A percentile compares a stretch with the other conserved stretches of the same genome.
Conservation (phyloP, 2,329 filamentous ascomycete species). For the Exserohilum turcica region DNA sequence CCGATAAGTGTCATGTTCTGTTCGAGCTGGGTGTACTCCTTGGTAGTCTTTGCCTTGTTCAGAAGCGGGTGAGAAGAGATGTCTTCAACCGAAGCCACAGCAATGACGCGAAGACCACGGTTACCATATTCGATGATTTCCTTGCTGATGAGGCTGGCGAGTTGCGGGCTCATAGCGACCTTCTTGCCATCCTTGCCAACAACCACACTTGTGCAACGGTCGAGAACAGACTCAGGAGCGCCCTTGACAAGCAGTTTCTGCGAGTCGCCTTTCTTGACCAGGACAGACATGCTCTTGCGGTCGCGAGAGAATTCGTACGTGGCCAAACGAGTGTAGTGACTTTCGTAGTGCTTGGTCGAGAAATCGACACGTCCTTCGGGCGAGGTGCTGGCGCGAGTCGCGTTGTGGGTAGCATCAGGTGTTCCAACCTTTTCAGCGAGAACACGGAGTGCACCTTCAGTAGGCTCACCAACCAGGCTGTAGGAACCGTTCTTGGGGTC, state of each 20-base stretch:
- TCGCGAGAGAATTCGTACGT: conserved; percentile 98
- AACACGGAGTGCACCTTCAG: conserved; percentile 88
- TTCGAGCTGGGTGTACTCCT: conserved; percentile 85
- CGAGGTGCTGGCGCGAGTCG: conserved; percentile 54
- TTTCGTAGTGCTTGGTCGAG: conserved; percentile 84
- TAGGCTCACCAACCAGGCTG: conserved; percentile 88
- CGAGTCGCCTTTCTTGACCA: conserved; percentile 71
- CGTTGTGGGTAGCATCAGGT: conserved; percentile 66
- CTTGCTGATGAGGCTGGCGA: conserved; percentile 71
- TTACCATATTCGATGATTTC: conserved; percentile 92
- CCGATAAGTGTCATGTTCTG: conserved; percentile 94
- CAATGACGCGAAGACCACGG: conserved; percentile 90
- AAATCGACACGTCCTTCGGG: conserved; percentile 72
- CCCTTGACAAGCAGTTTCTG: conserved; percentile 94
- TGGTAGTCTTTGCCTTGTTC: conserved; percentile 75
- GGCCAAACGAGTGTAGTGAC: conserved; percentile 72
- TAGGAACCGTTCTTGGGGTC: conserved; percentile 76
- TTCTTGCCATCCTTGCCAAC: conserved; percentile 79
- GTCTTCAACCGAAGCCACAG: conserved; percentile 82
- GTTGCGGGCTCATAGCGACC: conserved; percentile 71
- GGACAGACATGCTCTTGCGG: conserved; percentile 98
- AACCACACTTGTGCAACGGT: conserved; percentile 83
- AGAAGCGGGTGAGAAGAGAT: conserved; percentile 72
- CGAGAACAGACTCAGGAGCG: conserved; percentile 90
- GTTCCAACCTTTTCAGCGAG: conserved; percentile 95